phyloP scores from a whole-genome alignment of 2,329 filamentous ascomycete species.

The Chrysosporium keratinophilum region DNA sequence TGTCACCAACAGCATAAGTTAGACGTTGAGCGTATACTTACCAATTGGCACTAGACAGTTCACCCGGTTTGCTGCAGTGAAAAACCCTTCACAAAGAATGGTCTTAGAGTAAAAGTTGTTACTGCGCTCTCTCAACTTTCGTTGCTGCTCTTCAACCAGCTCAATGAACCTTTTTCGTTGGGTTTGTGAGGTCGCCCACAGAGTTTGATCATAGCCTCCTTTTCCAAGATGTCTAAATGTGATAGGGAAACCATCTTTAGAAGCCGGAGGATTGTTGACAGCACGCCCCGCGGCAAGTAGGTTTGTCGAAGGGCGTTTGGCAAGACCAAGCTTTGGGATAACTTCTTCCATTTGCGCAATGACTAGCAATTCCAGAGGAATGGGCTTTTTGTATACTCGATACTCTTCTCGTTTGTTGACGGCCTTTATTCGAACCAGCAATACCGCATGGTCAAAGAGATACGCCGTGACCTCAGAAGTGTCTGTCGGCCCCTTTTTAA shows the following conservation, averaged over 20 bases:
- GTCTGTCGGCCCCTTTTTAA: conserved; percentile 88
- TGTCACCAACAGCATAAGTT: conserved; percentile 1
- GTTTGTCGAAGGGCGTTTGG: conserved; percentile 81
- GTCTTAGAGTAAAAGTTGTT: conserved; percentile 61
- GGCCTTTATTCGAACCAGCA: conserved; percentile 82
- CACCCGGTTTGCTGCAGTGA: conserved; percentile 77
- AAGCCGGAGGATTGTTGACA: conserved; percentile 38
- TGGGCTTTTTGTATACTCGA: conserved; percentile 89
- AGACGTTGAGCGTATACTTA: conserved; percentile 36
- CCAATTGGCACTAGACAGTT: conserved; percentile 90
- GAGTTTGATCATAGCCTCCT: conserved; percentile 82
- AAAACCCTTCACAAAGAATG: conserved; percentile 72
- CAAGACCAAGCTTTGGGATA: conserved; percentile 64
- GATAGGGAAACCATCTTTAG: conserved; percentile 77
- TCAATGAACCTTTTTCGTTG: conserved; percentile 95
- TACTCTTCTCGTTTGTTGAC: conserved; percentile 90
- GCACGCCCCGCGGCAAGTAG: conserved; percentile 56
- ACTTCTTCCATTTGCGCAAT: conserved; percentile 98
- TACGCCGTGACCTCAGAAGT: conserved; percentile 85
- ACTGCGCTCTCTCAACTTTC: conserved; percentile 62
- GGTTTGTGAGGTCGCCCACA: conserved; percentile 76
- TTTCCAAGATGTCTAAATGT: conserved; percentile 95
- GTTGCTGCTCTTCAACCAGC: conserved; percentile 82
- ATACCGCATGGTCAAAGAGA: conserved; percentile 88
- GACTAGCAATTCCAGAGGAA: conserved; percentile 81